phyloP scores from a whole-genome alignment of 352 stramenopile genomes.

The Hyaloperonospora brassicae region DNA sequence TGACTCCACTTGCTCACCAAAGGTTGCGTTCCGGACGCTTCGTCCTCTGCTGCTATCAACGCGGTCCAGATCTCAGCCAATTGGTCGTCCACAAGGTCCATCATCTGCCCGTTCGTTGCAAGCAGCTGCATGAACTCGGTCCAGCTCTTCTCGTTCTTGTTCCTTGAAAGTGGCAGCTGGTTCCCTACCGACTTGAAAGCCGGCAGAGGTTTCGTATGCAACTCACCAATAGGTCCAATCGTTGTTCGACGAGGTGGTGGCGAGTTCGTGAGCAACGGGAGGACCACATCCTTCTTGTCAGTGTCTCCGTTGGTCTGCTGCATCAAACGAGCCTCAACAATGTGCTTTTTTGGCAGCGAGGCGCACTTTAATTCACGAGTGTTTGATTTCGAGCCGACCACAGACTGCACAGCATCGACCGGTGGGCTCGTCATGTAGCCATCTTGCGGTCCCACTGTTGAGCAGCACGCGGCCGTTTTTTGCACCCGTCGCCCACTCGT shows the following conservation, averaged over 20 bases:
- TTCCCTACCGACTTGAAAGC: conserved; percentile 20
- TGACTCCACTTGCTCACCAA: too few species aligned
- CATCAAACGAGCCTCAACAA: conserved; percentile 13
- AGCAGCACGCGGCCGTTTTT: conserved; percentile 8
- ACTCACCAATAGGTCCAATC: conserved; percentile 14
- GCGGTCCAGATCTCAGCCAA: conserved; percentile 5
- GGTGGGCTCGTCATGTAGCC: conserved; percentile 1
- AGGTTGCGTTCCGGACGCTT: too few species aligned
- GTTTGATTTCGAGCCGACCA: conserved; percentile 5
- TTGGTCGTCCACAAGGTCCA: conserved; percentile 26
- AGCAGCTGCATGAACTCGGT: conserved; percentile 32
- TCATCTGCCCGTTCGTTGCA: conserved; percentile 22
- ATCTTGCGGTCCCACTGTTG: neutral
- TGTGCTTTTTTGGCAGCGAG: conserved; percentile 7
- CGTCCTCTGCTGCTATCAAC: too few species aligned
- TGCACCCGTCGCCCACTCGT: conserved; percentile 12
- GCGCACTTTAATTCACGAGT: conserved; percentile 12
- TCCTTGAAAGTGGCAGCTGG: conserved; percentile 11
- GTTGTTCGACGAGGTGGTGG: conserved; percentile 12
- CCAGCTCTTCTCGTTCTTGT: conserved; percentile 27
- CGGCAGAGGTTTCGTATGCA: conserved; percentile 20
- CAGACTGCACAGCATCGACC: conserved; percentile 16
- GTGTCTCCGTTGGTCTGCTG: conserved; percentile 14
- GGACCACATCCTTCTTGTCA: conserved; percentile 1
- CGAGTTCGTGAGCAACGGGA: conserved; percentile 5